Base-by-base conservation (phyloP, 768 basidiomycete species). In the Tulasnella sp. region DNA sequence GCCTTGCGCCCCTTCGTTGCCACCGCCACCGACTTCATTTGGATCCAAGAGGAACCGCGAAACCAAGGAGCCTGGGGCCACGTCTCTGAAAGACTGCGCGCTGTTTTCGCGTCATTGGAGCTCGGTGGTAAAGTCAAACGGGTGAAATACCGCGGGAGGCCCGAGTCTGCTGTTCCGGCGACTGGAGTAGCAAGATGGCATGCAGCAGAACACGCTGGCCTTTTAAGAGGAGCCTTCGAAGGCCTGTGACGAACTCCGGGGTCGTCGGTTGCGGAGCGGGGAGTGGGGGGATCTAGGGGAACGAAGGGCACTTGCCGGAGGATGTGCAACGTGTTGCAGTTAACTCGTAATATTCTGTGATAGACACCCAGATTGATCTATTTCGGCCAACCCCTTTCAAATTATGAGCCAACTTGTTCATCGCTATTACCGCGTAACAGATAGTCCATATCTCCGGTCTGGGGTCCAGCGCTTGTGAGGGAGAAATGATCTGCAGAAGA, bases 1-100 rank as follows among this genome's bases (percentile, higher is more conserved):
- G 85, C 85, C 0, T 83, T 96, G 42, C 71, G 80, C 55, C 80
- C 83, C 3, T 93, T 93, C 69, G 81, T 0, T 79, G 82, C 23
- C 40, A 74, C 23, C 23, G 78, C 79, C 5, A 23, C 48, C 3
- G 87, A 90, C 74, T 82, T 88, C 42, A 69, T 88, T 10, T 97
- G 92, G 90, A 85, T 93, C 23, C 95, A 98, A 83, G 95, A 96
- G 82, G 95, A 96, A 82, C 91, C 95, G 3, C 89, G 86, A 82
- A 97, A 98, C 82, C 95, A 96, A 83, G 95, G 95, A 1, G 89
- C 92, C 2, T 96, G 88, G 86, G 83, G 85, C 16, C 92, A 93
- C 84, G 91, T 94, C 61, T 83, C 83, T 48, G 85, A 86, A 1
- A 86, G 94, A 80, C 84, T 95, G 76, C 84, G 85, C 7, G 82